These are phyloP conservation scores for Aureobasidium leucospermi DNA, from an alignment of 2,329 filamentous ascomycete genomes.

Conservation along the genomic window DNA sequence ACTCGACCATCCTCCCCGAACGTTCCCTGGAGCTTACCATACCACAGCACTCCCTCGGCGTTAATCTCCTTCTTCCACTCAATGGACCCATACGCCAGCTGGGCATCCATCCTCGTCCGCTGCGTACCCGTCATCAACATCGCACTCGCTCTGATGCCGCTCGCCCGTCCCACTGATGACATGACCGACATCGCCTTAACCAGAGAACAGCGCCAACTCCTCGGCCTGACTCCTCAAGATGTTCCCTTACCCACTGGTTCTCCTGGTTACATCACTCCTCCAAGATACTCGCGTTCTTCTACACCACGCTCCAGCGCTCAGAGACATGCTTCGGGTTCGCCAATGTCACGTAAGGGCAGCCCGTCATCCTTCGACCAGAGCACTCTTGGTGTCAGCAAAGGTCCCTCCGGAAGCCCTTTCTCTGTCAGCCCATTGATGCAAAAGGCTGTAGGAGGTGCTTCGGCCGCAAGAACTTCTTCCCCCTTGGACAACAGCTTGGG, in stretches of 20 bases:
- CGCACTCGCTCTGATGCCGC: slow-evolving; percentile 59
- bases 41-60: slow-evolving; percentile 26
- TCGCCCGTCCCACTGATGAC: slow-evolving; percentile 65
- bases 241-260: slow-evolving; percentile 59
- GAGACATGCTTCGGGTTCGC: slow-evolving; percentile 24
- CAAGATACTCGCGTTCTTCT: slow-evolving; percentile 72
- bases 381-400: slow-evolving; percentile 4
- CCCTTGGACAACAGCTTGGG: slow-evolving; percentile 11
- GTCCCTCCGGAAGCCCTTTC: slow-evolving; percentile 16
- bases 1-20: background rate
- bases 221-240: slow-evolving; percentile 66
- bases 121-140: slow-evolving; percentile 58
- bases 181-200: slow-evolving; percentile 86
- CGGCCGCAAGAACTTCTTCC: slow-evolving; percentile 49
- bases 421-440: slow-evolving; percentile 54
- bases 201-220: slow-evolving; percentile 73
- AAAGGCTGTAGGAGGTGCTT: slow-evolving; percentile 52
- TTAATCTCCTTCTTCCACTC: slow-evolving; percentile 3
- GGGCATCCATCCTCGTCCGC: slow-evolving; percentile 43
- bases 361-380: slow-evolving; percentile 16
- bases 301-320: slow-evolving; percentile 47
- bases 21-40: slow-evolving; percentile 3
- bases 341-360: slow-evolving; percentile 30
- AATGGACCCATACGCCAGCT: slow-evolving; percentile 32
- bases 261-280: slow-evolving; percentile 69